These are phyloP conservation scores for Trichophyton simii DNA, from an alignment of 2,329 filamentous ascomycete genomes.

Conservation along the genomic window DNA sequence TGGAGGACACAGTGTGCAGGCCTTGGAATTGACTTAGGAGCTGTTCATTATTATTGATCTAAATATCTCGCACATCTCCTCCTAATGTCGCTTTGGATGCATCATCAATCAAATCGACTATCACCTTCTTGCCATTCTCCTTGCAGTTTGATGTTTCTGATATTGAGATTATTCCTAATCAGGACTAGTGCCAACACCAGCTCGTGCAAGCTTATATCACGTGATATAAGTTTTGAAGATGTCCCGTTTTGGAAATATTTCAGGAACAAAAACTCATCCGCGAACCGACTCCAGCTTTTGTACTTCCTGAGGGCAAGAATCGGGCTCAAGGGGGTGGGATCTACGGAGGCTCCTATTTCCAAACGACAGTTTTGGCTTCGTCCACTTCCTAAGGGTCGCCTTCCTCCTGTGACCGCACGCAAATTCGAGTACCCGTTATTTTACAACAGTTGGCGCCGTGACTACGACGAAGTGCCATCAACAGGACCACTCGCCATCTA, in stretches of 20 bases:
- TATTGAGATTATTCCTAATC: slow-evolving; percentile 1
- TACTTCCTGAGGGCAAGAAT: neutral
- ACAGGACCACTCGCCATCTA: too few relatives aligned
- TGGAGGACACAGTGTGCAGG: neutral
- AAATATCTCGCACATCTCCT: neutral
- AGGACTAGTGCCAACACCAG: neutral
- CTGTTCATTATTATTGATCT: neutral
- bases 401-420: neutral
- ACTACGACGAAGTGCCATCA: neutral
- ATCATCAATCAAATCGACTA: neutral
- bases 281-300: neutral
- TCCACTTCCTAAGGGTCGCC: neutral
- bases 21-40: neutral
- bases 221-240: neutral
- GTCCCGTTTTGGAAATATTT: neutral
- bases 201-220: neutral
- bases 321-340: neutral
- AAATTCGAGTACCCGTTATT: neutral
- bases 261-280: neutral
- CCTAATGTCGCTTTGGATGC: neutral
- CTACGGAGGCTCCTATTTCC: neutral
- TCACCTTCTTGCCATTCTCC: too few relatives aligned
- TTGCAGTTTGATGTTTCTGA: neutral
- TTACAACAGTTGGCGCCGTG: neutral
- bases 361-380: neutral